Conservation (phyloP, 106 monocot genomes). For the Acorus gramineus region DNA sequence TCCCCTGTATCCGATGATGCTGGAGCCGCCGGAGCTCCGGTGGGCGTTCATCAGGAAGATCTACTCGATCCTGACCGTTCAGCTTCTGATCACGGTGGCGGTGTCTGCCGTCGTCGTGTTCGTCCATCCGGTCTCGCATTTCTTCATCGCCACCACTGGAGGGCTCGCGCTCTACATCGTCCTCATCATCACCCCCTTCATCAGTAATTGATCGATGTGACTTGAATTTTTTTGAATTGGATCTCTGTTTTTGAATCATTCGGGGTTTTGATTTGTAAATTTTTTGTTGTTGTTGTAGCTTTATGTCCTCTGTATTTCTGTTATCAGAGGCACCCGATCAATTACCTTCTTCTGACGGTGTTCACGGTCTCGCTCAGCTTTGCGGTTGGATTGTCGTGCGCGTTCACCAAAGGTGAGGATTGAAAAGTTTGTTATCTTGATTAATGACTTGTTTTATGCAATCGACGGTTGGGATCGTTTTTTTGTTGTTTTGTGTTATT, state of each 20-base stretch:
- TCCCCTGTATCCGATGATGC: constrained; percentile 62
- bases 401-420: constrained; percentile 64
- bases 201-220: constrained; percentile 13
- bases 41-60: constrained; percentile 65
- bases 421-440: no score
- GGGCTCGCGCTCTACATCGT: constrained; percentile 47
- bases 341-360: constrained; percentile 47
- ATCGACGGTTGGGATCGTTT: no score
- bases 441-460: no score
- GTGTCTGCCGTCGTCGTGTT: constrained; percentile 40
- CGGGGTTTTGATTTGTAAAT: neutral
- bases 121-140: constrained; percentile 32
- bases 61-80: constrained; percentile 41
- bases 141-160: constrained; percentile 28
- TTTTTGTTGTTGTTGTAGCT: constrained; percentile 23
- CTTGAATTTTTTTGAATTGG: no score
- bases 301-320: constrained; percentile 58
- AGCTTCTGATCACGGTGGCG: constrained; percentile 42
- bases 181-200: constrained; percentile 42
- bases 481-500: no score
- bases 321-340: constrained; percentile 60
- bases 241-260: neutral
- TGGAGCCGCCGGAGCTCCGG: constrained; percentile 54
- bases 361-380: constrained; percentile 69
- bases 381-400: constrained; percentile 68